Evolutionary conservation across 371 early-diverging fungal species (phyloP).

Genomic region (Batkoa obscura): DNA sequence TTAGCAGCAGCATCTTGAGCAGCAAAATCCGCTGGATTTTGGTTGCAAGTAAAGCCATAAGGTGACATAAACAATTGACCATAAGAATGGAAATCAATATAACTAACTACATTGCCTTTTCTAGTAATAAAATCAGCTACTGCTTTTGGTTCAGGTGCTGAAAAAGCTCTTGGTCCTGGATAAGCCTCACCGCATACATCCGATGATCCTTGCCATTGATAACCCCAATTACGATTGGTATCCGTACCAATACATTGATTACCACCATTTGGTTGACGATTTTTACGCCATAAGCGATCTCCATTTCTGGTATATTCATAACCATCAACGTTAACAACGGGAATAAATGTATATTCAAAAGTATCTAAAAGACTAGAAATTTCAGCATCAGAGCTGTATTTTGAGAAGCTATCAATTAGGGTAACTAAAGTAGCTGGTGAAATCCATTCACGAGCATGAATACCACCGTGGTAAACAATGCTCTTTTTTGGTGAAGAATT

Average conservation of each 20-base stretch:
- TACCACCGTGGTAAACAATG: constrained; percentile 14
- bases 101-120: constrained; percentile 13
- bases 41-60: constrained; percentile 16
- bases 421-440: constrained; percentile 15
- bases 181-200: constrained; percentile 21
- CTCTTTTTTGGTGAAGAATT: constrained; percentile 8
- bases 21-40: constrained; percentile 11
- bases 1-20: background rate
- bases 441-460: constrained; percentile 21
- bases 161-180: constrained; percentile 15
- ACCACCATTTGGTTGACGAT: constrained; percentile 18
- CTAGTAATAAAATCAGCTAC: constrained; percentile 21
- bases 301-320: constrained; percentile 18
- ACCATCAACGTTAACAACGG: constrained; percentile 24
- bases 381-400: constrained; percentile 12
- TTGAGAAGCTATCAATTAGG: constrained; percentile 15
- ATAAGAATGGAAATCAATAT: constrained; percentile 33
- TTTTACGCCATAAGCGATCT: constrained; percentile 28
- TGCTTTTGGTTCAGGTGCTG: constrained; percentile 18
- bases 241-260: constrained; percentile 17
- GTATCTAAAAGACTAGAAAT: constrained; percentile 13
- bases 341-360: constrained; percentile 18
- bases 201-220: constrained; percentile 14
- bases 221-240: constrained; percentile 20
- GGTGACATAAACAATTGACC: constrained; percentile 29